Evolutionary conservation across 768 basidiomycete species (phyloP).

Genomic region (Leucogyrophana mollusca): DNA sequence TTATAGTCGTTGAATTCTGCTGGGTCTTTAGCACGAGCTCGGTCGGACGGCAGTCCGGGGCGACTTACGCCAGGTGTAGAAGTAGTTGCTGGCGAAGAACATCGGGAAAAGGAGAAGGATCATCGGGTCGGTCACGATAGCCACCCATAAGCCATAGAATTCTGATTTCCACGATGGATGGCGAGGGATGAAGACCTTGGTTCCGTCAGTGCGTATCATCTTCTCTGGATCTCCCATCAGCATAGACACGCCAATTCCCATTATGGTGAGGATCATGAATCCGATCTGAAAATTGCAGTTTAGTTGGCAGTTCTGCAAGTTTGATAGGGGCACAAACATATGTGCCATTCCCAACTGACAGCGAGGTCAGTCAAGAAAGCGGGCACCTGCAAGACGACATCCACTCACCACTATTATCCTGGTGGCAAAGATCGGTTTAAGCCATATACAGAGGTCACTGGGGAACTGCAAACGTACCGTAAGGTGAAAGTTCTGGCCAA

Average conservation of each 20-base stretch:
- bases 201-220: conserved; percentile 74
- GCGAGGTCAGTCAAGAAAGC: background rate
- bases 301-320: background rate
- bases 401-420: conserved; percentile 26
- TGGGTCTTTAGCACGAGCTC: too few relatives aligned
- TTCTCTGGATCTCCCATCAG: conserved; percentile 69
- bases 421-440: too few relatives aligned
- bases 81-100: too few relatives aligned
- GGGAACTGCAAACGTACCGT: too few relatives aligned
- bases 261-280: conserved; percentile 66
- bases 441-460: too few relatives aligned
- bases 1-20: too few relatives aligned
- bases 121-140: conserved; percentile 64
- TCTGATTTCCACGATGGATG: conserved; percentile 77
- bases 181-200: conserved; percentile 55
- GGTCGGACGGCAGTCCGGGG: too few relatives aligned
- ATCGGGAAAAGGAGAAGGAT: conserved; percentile 78
- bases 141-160: conserved; percentile 62
- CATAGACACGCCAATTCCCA: conserved; percentile 65
- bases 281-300: conserved; percentile 15
- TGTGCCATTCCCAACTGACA: conserved; percentile 63
- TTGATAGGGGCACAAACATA: conserved; percentile 48
- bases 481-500: too few relatives aligned
- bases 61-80: conserved; percentile 71
- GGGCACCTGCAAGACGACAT: too few relatives aligned